Percentiles rank a stretch among this genome's conserved stretches.
phyloP scores from a whole-genome alignment of 2,329 filamentous ascomycete genomes.

The Phialocephala subalpina region DNA sequence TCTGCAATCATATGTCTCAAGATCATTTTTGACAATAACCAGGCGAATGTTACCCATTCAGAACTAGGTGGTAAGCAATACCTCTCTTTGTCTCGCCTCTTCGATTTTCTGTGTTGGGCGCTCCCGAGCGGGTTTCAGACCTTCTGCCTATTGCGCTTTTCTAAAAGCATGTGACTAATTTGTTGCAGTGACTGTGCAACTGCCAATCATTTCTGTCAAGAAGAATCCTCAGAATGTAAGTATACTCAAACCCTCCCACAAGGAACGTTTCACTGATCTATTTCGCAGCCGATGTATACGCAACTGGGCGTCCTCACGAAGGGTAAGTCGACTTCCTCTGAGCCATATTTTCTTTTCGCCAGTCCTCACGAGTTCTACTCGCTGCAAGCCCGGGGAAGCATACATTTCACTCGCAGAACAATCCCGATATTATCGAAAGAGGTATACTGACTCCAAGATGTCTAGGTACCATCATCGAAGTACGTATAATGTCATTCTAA shows the following conservation, averaged over 20 bases:
- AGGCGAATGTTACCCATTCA: conserved; percentile 55
- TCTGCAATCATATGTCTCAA: conserved; percentile 3
- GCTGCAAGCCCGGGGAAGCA: too few species aligned
- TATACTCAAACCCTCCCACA: conserved; percentile 78
- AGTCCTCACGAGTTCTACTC: too few species aligned
- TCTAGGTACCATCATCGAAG: conserved; percentile 75
- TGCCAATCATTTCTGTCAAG: conserved; percentile 78
- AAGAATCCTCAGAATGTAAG: conserved; percentile 86
- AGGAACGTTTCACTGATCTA: neutral
- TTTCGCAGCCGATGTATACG: conserved; percentile 10
- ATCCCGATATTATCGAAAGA: neutral
- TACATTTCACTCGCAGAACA: too few species aligned
- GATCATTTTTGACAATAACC: neutral
- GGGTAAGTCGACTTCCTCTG: too few species aligned
- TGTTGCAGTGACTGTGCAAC: conserved; percentile 76
- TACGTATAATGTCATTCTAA: too few species aligned
- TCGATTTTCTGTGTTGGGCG: too few species aligned
- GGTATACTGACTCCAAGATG: neutral
- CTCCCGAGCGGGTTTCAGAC: too few species aligned
- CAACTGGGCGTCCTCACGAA: conserved; percentile 76
- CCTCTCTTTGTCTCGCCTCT: too few species aligned
- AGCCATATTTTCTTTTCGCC: too few species aligned
- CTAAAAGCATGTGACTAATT: too few species aligned
- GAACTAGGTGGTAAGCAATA: conserved; percentile 63
- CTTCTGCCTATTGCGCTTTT: too few species aligned